Conservation (phyloP, 257 asterid species). For the Jacaranda copaia region DNA sequence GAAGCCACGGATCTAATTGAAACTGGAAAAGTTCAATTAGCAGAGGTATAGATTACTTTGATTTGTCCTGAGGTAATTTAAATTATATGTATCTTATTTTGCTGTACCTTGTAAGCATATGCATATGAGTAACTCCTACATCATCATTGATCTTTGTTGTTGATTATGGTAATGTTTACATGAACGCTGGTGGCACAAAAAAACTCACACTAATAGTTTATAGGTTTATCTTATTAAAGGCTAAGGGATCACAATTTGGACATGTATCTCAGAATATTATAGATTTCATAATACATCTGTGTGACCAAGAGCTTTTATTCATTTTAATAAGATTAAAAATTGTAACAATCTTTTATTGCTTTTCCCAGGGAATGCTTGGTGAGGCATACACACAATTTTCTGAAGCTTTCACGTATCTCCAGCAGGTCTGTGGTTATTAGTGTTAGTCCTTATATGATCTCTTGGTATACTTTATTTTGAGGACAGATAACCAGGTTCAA, state of each 20-base stretch:
- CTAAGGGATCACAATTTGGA: not conserved
- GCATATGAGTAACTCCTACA: not conserved
- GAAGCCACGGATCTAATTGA: slow-evolving; percentile 83
- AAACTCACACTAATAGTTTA: not conserved
- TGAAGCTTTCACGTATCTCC: slow-evolving; percentile 77
- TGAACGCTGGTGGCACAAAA: no score
- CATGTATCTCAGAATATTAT: not conserved
- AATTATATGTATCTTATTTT: not conserved
- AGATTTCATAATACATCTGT: not conserved
- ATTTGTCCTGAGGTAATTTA: not conserved
- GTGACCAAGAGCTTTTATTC: not conserved
- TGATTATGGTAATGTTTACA: no score
- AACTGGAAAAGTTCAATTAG: slow-evolving; percentile 76
- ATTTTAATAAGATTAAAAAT: not conserved
- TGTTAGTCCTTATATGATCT: slow-evolving; percentile 7
- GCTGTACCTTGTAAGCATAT: not conserved
- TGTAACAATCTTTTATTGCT: slow-evolving; percentile 4
- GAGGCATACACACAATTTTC: slow-evolving; percentile 72
- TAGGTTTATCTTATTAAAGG: not conserved
- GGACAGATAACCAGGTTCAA: not conserved
- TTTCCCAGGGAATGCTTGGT: slow-evolving; percentile 65
- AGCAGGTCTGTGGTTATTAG: slow-evolving; percentile 54
- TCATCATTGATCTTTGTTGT: no score
- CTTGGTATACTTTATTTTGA: not conserved
- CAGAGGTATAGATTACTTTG: slow-evolving; percentile 56